Evolutionary conservation across 164 flowering plant genomes (phyloP).

Genomic region (Euptelea pleiosperma): DNA sequence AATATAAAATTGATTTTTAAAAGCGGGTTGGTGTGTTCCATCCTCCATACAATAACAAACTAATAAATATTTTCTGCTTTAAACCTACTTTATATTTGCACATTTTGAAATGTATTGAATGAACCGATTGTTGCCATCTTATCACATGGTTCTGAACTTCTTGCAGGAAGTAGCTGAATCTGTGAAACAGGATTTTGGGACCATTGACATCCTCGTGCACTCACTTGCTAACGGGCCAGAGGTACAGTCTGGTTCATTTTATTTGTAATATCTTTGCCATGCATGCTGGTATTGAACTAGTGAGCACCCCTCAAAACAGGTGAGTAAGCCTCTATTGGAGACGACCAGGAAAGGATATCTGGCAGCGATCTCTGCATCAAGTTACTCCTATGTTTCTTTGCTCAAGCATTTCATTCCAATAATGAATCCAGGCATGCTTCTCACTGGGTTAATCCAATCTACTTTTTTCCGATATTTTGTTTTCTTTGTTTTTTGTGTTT

Average conservation of each 20-base stretch:
- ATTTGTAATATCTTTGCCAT: not conserved
- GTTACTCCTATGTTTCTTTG: constrained; percentile 87
- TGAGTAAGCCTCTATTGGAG: constrained; percentile 85
- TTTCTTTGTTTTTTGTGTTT: not conserved
- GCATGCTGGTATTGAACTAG: not conserved
- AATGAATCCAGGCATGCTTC: constrained; percentile 82
- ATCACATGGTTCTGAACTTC: not conserved
- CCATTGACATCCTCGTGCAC: constrained; percentile 96
- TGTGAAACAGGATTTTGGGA: constrained; percentile 89
- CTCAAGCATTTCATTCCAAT: constrained; percentile 91
- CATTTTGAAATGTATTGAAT: not conserved
- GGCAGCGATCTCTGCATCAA: constrained; percentile 94
- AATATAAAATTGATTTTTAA: no score
- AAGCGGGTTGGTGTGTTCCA: no score
- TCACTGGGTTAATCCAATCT: not conserved
- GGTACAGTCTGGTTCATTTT: constrained; percentile 36
- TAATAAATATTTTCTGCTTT: no score
- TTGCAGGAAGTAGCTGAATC: constrained; percentile 84
- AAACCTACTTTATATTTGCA: no score
- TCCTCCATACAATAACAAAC: no score
- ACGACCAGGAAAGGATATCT: constrained; percentile 94
- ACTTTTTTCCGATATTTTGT: not conserved
- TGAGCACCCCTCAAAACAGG: constrained; percentile 37
- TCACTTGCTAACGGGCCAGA: constrained; percentile 99
- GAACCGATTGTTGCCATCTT: not conserved